Conservation (phyloP, 768 basidiomycete species). For the Plicaturopsis crispa region DNA sequence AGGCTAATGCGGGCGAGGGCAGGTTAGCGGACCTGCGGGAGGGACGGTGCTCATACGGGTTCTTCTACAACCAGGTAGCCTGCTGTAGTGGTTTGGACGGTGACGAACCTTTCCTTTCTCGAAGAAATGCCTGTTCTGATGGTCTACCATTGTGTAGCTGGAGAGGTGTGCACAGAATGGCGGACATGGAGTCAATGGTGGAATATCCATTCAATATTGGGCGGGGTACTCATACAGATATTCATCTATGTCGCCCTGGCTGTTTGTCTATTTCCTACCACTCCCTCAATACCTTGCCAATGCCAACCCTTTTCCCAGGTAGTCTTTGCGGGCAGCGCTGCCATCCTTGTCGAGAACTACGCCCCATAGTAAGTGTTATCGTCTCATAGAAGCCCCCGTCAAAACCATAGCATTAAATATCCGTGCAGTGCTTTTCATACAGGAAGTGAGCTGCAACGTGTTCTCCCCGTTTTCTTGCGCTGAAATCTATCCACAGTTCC, state of each 20-base stretch:
- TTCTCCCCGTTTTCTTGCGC: slow-evolving; percentile 1
- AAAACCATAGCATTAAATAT: slow-evolving; percentile 1
- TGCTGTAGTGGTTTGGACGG: slow-evolving; percentile 64
- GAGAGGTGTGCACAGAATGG: slow-evolving; percentile 63
- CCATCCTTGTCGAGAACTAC: slow-evolving; percentile 54
- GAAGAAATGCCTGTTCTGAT: slow-evolving; percentile 1
- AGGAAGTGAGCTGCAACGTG: slow-evolving; percentile 31
- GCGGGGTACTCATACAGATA: slow-evolving; percentile 56
- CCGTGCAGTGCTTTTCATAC: slow-evolving; percentile 62
- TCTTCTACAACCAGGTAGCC: slow-evolving; percentile 65
- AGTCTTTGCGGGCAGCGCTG: slow-evolving; percentile 54
- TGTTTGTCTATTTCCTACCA: slow-evolving; percentile 28
- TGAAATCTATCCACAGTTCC: slow-evolving; percentile 38
- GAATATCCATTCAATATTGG: slow-evolving; percentile 44
- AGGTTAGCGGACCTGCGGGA: slow-evolving; percentile 68
- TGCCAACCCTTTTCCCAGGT: slow-evolving; percentile 30
- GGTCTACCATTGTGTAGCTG: slow-evolving; percentile 34
- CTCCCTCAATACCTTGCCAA: no score
- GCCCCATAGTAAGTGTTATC: slow-evolving; percentile 55
- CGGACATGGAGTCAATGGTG: slow-evolving; percentile 59
- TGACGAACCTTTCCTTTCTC: slow-evolving; percentile 7
- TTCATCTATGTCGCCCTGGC: slow-evolving; percentile 58
- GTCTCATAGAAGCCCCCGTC: neutral
- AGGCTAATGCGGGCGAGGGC: neutral
- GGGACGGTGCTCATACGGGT: slow-evolving; percentile 59